phyloP scores from a whole-genome alignment of 73 alveolate species.

The Urostyla sp. region DNA sequence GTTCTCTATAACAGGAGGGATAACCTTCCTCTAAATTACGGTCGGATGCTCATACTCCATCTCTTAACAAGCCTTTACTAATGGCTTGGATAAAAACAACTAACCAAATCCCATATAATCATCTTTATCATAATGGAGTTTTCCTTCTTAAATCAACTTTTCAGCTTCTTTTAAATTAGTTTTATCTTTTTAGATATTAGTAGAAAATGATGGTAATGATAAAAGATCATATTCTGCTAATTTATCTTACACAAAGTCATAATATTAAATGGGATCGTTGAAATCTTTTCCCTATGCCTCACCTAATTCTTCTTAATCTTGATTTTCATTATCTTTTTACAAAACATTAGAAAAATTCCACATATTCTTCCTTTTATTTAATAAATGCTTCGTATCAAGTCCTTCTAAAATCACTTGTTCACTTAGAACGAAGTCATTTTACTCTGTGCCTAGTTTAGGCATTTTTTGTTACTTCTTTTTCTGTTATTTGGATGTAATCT shows the following conservation, averaged over 20 bases:
- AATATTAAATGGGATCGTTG: too few relatives aligned
- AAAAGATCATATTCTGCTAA: too few relatives aligned
- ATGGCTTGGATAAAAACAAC: conserved; percentile 84
- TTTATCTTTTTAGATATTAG: too few relatives aligned
- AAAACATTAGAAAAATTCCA: conserved; percentile 26
- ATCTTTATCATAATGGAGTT: conserved; percentile 63
- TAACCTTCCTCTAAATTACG: conserved; percentile 92
- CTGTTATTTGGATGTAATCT: not conserved
- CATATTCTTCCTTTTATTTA: conserved; percentile 23
- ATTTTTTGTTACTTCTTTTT: not conserved
- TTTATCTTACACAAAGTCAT: too few relatives aligned
- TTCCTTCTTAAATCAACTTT: conserved; percentile 23
- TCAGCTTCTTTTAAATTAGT: not conserved
- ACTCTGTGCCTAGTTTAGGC: not conserved
- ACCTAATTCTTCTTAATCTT: not conserved
- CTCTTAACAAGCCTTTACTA: conserved; percentile 91
- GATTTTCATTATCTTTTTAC: conserved; percentile 33
- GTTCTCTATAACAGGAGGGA: conserved; percentile 95
- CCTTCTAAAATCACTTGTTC: not conserved
- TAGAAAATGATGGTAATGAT: too few relatives aligned
- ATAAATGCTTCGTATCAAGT: conserved; percentile 12
- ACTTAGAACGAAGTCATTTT: too few relatives aligned
- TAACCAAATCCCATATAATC: conserved; percentile 63
- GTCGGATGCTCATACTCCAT: conserved; percentile 98
- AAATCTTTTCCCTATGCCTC: not conserved